Evolutionary conservation across 2,329 filamentous ascomycete genomes (phyloP).

Genomic region (Verticillium klebahnii): DNA sequence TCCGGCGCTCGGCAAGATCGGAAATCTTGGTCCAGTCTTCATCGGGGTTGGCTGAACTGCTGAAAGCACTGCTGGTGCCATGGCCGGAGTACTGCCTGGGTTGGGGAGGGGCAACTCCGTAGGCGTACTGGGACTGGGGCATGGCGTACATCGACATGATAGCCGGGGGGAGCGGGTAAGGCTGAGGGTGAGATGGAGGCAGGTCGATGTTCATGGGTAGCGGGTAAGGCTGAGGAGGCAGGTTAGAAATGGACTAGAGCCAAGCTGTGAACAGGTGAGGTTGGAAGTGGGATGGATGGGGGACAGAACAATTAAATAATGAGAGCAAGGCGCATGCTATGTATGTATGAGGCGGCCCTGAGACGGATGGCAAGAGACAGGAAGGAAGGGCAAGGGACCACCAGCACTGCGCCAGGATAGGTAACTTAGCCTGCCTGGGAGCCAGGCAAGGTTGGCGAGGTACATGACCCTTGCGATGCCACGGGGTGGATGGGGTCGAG

Average conservation of each 20-base stretch:
- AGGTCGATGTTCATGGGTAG: background rate
- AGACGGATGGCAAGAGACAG: background rate
- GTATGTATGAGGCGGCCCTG: background rate
- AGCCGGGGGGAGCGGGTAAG: background rate
- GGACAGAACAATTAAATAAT: background rate
- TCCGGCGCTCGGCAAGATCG: slow-evolving; percentile 85
- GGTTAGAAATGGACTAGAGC: background rate
- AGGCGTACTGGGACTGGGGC: slow-evolving; percentile 31
- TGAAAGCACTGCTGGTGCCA: slow-evolving; percentile 90
- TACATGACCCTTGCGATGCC: background rate
- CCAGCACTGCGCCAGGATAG: background rate
- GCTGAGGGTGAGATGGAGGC: background rate
- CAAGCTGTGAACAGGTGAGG: background rate
- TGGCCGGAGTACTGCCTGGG: slow-evolving; percentile 67
- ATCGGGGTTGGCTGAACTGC: slow-evolving; percentile 87
- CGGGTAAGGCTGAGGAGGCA: background rate
- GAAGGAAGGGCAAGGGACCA: background rate
- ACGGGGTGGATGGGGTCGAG: background rate
- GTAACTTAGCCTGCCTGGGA: background rate
- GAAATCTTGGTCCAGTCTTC: slow-evolving; percentile 99
- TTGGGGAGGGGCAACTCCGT: slow-evolving; percentile 30
- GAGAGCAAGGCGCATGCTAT: background rate
- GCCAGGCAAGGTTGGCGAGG: background rate
- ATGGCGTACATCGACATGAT: slow-evolving; percentile 34
- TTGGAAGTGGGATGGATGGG: background rate